These are phyloP conservation scores for Leersia perrieri DNA, from an alignment of 176 grass and related monocot genomes.

Conservation along the genomic window DNA sequence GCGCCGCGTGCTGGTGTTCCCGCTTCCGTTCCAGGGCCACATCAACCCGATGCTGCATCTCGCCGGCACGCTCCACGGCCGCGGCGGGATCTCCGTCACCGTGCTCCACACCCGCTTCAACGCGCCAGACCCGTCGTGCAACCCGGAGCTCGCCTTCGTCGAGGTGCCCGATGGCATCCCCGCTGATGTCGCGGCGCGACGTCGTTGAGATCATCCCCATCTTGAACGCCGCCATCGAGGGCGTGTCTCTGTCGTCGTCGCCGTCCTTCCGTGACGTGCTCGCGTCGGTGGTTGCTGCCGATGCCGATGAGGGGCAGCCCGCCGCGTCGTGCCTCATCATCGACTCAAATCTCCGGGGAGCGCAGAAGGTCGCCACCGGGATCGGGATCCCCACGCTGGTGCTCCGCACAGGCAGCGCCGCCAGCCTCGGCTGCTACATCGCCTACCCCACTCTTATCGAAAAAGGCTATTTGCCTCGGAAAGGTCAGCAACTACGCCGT, in stretches of 20 bases:
- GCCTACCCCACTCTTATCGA: constrained; percentile 30
- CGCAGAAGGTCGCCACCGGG: background rate
- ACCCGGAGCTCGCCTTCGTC: constrained; percentile 29
- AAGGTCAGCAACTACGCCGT: too few relatives aligned
- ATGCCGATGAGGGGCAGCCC: background rate
- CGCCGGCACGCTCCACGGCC: constrained; percentile 22
- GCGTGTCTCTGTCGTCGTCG: background rate
- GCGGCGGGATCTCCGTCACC: constrained; percentile 37
- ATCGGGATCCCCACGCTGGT: constrained; percentile 21
- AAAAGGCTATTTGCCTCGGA: constrained; percentile 32
- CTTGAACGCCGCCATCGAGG: constrained; percentile 37
- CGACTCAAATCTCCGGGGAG: constrained; percentile 20
- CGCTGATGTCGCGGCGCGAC: background rate
- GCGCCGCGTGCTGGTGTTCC: constrained; percentile 30
- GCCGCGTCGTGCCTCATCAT: constrained; percentile 18
- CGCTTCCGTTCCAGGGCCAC: constrained; percentile 48
- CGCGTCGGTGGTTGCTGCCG: background rate
- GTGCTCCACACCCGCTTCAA: constrained; percentile 45
- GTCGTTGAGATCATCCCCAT: constrained; percentile 12
- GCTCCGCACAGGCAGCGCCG: constrained; percentile 17
- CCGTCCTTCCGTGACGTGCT: background rate
- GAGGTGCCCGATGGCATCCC: background rate
- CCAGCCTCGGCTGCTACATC: constrained; percentile 9
- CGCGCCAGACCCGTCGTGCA: constrained; percentile 18
- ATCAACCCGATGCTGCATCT: constrained; percentile 57